Conservation (phyloP, 2,329 filamentous ascomycete species). For the Colletotrichum sp. region DNA sequence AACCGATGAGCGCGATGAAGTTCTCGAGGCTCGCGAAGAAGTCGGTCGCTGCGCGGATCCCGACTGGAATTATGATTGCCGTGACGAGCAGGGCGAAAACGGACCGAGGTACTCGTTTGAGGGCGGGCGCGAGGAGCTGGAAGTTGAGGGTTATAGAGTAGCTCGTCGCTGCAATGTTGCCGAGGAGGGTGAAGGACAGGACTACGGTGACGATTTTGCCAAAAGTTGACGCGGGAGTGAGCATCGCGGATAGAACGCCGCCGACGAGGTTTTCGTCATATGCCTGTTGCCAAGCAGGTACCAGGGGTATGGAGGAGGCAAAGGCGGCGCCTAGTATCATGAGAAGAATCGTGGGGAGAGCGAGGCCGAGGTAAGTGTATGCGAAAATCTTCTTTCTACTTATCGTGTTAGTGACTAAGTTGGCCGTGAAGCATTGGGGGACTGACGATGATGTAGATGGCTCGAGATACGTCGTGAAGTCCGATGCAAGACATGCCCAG, state of each 20-base stretch:
- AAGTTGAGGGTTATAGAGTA: slow-evolving; percentile 44
- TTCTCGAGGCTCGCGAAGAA: slow-evolving; percentile 48
- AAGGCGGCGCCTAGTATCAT: slow-evolving; percentile 45
- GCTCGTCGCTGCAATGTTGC: slow-evolving; percentile 41
- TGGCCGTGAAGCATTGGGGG: not conserved
- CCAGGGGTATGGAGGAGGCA: slow-evolving; percentile 32
- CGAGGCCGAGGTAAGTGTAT: slow-evolving; percentile 62
- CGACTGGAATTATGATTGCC: slow-evolving; percentile 44
- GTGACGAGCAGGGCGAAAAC: slow-evolving; percentile 44
- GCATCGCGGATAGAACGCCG: slow-evolving; percentile 35
- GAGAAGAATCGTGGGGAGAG: slow-evolving; percentile 36
- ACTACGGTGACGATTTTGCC: slow-evolving; percentile 41
- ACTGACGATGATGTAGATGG: slow-evolving; percentile 49
- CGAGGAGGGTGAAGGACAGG: slow-evolving; percentile 40
- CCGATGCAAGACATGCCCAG: slow-evolving; percentile 63
- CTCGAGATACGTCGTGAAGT: slow-evolving; percentile 66
- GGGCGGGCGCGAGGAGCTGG: slow-evolving; percentile 40
- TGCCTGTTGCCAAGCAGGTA: slow-evolving; percentile 30
- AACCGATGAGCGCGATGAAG: slow-evolving; percentile 49
- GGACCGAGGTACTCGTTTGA: slow-evolving; percentile 43
- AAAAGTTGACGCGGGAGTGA: slow-evolving; percentile 31
- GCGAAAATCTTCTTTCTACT: slow-evolving; percentile 49
- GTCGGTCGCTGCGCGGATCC: slow-evolving; percentile 41
- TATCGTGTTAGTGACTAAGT: not conserved
- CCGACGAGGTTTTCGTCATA: slow-evolving; percentile 33